Base-by-base conservation (phyloP, 2,329 filamentous ascomycete species). In the Aspergillus sp. region DNA sequence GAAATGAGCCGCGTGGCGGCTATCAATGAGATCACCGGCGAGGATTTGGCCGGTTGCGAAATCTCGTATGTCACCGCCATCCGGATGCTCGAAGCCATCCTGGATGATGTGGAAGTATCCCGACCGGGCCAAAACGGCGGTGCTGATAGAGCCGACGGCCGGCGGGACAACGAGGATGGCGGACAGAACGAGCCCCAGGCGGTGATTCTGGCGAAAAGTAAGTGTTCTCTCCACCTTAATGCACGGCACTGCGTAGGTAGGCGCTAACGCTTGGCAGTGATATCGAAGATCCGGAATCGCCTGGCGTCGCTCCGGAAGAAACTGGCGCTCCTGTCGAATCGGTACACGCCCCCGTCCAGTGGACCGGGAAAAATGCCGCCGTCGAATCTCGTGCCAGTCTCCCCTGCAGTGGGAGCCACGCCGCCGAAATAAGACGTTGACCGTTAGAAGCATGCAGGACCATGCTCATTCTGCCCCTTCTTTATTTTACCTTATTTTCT, bases 1-100 rank as follows among this genome's bases (percentile, higher is more conserved):
- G 95, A 99, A 75, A 98, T 99, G 95, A 97, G 92, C 74, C 88
- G 92, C 55, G 88, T 91, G 3, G 94, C 95, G 7, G 95, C 95
- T 7, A 95, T 98, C 71, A 96, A 96, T 69, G 95, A 99, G 78
- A 90, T 99, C 53, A 92, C 95, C 2, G 92, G 94, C 59, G 91
- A 95, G 64, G 93, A 98, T 74, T 81, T 98, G 23, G 79, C 82
- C 0, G 92, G 92, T 15, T 98, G 94, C 72, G 93, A 98, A 72
- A 88, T 96, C 25, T 93, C 92, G 17, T 99, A 99, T 73, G 84
- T 91, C 57, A 98, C 95, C 0, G 93, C 95, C 0, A 92, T 98
- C 65, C 87, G 91, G 64, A 95, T 99, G 90, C 84, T 98, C 13
- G 94, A 99, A 78, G 95, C 94, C 15, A 91, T 99, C 3, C 79